Percentiles rank a stretch among this genome's conserved stretches.
These are phyloP conservation scores for Leptodontidium sp. DNA, from an alignment of 2,329 filamentous ascomycete genomes.

Conservation along the genomic window DNA sequence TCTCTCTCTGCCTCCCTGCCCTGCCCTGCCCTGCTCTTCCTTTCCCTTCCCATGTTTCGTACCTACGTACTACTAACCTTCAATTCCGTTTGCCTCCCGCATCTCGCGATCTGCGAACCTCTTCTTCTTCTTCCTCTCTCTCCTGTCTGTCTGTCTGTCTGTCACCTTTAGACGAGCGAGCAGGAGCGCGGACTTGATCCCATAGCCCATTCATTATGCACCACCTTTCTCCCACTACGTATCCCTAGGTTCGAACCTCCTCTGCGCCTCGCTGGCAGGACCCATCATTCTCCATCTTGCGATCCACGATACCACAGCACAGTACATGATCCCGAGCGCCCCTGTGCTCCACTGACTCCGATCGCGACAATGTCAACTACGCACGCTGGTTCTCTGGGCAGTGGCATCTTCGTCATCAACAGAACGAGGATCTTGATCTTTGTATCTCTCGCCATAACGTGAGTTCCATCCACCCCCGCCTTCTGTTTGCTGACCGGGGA, in stretches of 20 bases:
- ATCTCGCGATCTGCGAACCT: neutral
- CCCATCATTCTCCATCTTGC: constrained; percentile 1
- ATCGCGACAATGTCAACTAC: constrained; percentile 31
- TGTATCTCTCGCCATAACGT: constrained; percentile 43
- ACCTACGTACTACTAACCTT: neutral
- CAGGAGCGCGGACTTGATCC: constrained; percentile 3
- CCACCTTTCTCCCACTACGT: constrained; percentile 5
- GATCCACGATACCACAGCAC: constrained; percentile 8
- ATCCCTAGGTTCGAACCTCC: constrained; percentile 1
- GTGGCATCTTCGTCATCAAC: constrained; percentile 40
- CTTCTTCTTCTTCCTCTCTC: neutral
- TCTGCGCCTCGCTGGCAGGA: neutral
- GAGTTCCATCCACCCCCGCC: constrained; percentile 24
- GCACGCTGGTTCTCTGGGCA: constrained; percentile 32
- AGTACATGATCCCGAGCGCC: neutral
- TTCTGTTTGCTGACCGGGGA: neutral
- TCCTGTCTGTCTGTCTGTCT: neutral
- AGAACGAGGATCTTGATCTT: constrained; percentile 37
- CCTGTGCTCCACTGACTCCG: neutral
- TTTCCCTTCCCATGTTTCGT: neutral
- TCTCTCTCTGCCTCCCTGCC: neutral
- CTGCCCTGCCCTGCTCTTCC: neutral
- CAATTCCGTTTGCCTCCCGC: neutral
- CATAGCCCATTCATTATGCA: constrained; percentile 23
- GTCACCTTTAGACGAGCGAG: neutral